Evolutionary conservation across 108 stramenopile species (phyloP).

Genomic region (Cafeteria roenbergensis): DNA sequence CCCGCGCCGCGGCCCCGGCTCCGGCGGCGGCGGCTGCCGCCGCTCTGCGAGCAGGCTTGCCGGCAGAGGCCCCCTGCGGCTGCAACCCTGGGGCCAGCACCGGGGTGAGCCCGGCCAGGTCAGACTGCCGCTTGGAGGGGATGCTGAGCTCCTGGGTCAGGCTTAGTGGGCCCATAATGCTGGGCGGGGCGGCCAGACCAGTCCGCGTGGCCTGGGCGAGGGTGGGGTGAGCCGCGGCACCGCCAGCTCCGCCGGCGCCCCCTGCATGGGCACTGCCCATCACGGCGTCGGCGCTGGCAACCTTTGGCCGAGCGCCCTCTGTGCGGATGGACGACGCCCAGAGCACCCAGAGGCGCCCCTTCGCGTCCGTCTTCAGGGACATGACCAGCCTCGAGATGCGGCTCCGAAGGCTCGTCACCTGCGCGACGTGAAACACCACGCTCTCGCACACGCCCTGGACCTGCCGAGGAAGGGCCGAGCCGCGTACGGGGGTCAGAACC

Average conservation of each 20-base stretch:
- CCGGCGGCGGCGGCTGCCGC: no score
- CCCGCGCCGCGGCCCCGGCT: no score
- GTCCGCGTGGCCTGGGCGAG: not conserved
- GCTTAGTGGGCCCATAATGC: no score
- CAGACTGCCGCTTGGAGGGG: no score
- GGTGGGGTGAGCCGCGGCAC: not conserved
- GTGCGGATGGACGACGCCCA: not conserved
- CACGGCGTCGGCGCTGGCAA: no score
- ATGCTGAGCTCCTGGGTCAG: no score
- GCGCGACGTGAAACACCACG: not conserved
- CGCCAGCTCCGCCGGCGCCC: not conserved
- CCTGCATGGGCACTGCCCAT: not conserved
- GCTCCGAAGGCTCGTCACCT: not conserved
- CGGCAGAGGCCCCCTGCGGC: no score
- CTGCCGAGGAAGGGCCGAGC: not conserved
- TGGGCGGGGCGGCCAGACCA: no score
- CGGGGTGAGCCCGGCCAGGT: no score
- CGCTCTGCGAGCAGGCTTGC: no score
- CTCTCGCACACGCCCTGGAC: not conserved
- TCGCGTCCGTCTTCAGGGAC: not conserved
- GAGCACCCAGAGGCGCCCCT: not conserved
- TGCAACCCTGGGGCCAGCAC: no score
- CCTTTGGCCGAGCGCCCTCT: not conserved
- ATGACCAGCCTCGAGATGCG: not conserved
- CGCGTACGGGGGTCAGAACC: not conserved